phyloP scores from a whole-genome alignment of 371 early-diverging fungal species.

The Apophysomyces trapeziformis region DNA sequence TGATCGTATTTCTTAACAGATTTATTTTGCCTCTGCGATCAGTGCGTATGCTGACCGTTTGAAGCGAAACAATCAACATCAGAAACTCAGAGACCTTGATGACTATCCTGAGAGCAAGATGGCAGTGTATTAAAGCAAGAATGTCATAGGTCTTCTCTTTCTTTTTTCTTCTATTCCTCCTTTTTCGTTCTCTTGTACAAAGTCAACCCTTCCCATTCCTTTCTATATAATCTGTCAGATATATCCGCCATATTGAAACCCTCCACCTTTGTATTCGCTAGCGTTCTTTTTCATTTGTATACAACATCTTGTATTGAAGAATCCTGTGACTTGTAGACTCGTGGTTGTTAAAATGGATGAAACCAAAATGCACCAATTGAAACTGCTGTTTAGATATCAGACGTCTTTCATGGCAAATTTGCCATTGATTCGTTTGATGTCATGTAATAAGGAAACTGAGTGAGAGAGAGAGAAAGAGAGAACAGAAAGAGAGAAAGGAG shows the following conservation, averaged over 20 bases:
- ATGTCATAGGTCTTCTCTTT: background rate
- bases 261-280: constrained; percentile 1
- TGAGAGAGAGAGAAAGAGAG: background rate
- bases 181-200: background rate
- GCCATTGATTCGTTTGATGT: too few relatives aligned
- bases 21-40: constrained; percentile 27
- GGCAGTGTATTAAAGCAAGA: background rate
- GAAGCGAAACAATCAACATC: constrained; percentile 28
- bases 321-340: background rate
- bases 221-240: constrained; percentile 4
- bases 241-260: constrained; percentile 1
- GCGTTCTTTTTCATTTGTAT: background rate
- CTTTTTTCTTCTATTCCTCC: background rate
- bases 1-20: constrained; percentile 7
- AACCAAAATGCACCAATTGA: background rate
- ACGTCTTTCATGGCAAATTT: too few relatives aligned
- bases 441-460: too few relatives aligned
- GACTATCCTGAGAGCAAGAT: constrained; percentile 25
- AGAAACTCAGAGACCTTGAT: constrained; percentile 29
- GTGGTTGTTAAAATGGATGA: background rate
- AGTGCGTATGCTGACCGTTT: constrained; percentile 31
- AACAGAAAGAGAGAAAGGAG: background rate
- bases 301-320: background rate
- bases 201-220: constrained; percentile 10
- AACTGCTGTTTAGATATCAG: background rate